Conservation (phyloP, 106 monocot species). For the Dactylorhiza incarnata region DNA sequence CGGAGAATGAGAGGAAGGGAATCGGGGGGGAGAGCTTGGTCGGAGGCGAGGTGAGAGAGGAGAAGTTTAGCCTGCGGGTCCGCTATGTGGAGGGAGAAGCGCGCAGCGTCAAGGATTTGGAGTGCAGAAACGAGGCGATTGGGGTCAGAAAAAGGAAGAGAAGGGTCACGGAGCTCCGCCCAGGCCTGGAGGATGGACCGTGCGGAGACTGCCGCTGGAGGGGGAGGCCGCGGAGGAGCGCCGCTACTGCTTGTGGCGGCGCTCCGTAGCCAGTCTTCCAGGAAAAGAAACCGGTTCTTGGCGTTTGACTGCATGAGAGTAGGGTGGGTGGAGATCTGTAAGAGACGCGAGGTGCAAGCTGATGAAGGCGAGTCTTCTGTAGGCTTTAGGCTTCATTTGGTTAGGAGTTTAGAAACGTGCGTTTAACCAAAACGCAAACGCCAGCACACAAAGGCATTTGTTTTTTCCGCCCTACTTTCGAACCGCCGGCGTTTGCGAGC, state of each 20-base stretch:
- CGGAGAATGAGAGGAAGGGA: conserved; percentile 24
- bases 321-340: not conserved
- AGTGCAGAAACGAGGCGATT: conserved; percentile 30
- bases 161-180: conserved; percentile 38
- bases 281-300: conserved; percentile 1
- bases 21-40: conserved; percentile 15
- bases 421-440: too few relatives aligned
- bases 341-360: not conserved
- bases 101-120: conserved; percentile 36
- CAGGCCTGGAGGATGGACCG: conserved; percentile 52
- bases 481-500: too few relatives aligned
- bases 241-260: not conserved
- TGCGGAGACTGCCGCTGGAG: conserved; percentile 3
- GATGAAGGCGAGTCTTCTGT: too few relatives aligned
- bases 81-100: conserved; percentile 43
- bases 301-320: not conserved
- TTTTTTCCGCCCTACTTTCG: too few relatives aligned
- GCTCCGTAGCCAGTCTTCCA: conserved; percentile 11
- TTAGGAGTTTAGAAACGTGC: too few relatives aligned
- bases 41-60: conserved; percentile 25
- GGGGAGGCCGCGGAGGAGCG: not conserved
- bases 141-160: conserved; percentile 10
- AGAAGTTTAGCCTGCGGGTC: conserved; percentile 53
- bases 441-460: too few relatives aligned
- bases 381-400: too few relatives aligned